Percentiles rank a stretch among this genome's conserved stretches.
These are phyloP conservation scores for Eucommia ulmoides DNA, from an alignment of 257 asterid species.

Conservation along the genomic window DNA sequence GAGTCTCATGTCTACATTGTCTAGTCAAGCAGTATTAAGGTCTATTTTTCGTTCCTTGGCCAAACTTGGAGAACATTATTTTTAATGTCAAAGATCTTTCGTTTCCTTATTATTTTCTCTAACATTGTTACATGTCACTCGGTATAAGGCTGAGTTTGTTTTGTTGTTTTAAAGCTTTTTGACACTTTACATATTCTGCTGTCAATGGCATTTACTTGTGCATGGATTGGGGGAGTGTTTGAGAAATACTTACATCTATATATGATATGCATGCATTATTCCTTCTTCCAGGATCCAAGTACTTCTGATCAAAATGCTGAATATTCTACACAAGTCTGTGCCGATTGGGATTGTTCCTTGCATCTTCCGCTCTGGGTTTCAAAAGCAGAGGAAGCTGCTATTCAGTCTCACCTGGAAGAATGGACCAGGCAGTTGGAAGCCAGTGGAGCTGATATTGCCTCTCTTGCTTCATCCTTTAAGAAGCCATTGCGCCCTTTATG, in stretches of 20 bases:
- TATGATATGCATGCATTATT: slow-evolving; percentile 5
- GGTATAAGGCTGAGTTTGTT: no score
- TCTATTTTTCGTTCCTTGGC: no score
- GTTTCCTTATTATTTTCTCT: no score
- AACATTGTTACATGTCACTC: no score
- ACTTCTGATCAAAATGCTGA: slow-evolving; percentile 14
- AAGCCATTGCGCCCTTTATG: slow-evolving; percentile 84
- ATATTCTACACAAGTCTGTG: slow-evolving; percentile 13
- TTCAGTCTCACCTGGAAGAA: slow-evolving; percentile 47
- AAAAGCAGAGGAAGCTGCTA: slow-evolving; percentile 51
- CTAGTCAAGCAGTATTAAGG: no score
- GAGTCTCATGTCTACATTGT: no score
- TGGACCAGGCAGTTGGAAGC: slow-evolving; percentile 71
- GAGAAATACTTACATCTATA: background rate
- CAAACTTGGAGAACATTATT: no score
- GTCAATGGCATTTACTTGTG: background rate
- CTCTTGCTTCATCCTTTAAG: slow-evolving; percentile 38
- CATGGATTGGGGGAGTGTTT: background rate
- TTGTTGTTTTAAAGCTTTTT: no score
- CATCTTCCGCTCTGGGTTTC: slow-evolving; percentile 98
- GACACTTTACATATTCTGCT: no score
- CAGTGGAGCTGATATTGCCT: slow-evolving; percentile 82
- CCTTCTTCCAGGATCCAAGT: slow-evolving; percentile 30
- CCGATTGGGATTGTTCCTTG: slow-evolving; percentile 73
- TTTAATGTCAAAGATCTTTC: no score